Evolutionary conservation across 345 rosid genomes (phyloP), one percentile per base, ranked within the genome.

Genomic region (sweet orange (Citrus sinensis)): DNA sequence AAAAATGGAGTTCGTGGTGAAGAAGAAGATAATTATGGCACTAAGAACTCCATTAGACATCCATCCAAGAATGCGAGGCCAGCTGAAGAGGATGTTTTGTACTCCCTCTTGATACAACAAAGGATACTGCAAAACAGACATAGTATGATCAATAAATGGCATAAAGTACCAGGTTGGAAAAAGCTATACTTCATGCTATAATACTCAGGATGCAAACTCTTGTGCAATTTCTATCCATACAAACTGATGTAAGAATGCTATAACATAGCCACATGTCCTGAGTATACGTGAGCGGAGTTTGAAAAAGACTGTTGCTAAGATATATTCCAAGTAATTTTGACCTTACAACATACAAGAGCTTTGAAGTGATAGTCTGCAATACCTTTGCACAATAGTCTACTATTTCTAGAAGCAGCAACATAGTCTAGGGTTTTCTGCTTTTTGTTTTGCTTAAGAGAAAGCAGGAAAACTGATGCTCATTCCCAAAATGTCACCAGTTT

Each of bases 1-100:
- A 0, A 82, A 80, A 82, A 92, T 78, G 67, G 88, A 83, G 70
- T 87, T 88, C 74, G 83, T 80, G 51, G 94, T 83, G 76, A 94
- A 86, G 88, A 92, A 91, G 90, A 89, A 95, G 59, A 93, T 88
- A 75, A 92, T 92, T 68, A 93, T 83, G 62, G 99, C 91, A 80
- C 90, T 88, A 58, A 92, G 87, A 27, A 93, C 83, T 30, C 96
- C 99, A 24, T 93, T 95, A 34, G 78, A 86, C 97, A 95, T 93
- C 99, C 99, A 95, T 27, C 96, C 94, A 2, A 95, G 87, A 73
- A 93, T 91, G 2, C 87, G 93, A 54, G 79, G 83, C 99, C 99
- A 95, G 83, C 80, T 87, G 90, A 95, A 95, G 85, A 93, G 94
- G 79, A 92, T 27, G 79, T 92, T 91, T 24, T 89, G 89, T 1